Conservation (phyloP, 225 moss, liverwort and hornwort species). For the Marchantia polymorpha region DNA sequence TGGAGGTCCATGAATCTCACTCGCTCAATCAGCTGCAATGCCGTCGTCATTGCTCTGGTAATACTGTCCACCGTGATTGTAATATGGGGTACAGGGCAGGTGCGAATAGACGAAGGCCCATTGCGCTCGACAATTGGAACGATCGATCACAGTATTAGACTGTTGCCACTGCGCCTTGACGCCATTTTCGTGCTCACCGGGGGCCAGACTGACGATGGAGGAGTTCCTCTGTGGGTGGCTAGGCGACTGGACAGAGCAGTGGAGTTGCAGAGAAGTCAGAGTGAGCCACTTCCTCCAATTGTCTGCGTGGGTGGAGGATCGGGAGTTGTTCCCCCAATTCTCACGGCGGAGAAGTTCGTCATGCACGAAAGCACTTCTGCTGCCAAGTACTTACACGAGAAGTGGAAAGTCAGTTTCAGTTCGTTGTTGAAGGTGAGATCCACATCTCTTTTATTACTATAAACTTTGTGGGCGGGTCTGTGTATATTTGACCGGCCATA, state of each 20-base stretch:
- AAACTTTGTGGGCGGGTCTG: background rate
- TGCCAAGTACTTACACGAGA: slow-evolving; percentile 42
- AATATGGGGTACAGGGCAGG: slow-evolving; percentile 11
- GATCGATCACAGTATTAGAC: background rate
- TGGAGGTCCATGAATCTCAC: background rate
- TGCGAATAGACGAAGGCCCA: background rate
- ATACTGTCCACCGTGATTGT: slow-evolving; percentile 16
- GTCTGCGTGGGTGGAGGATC: slow-evolving; percentile 55
- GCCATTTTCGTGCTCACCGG: slow-evolving; percentile 61
- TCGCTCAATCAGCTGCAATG: slow-evolving; percentile 9
- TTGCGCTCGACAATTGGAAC: slow-evolving; percentile 3
- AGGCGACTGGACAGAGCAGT: slow-evolving; percentile 57
- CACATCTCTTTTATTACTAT: background rate
- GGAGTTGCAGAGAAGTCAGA: slow-evolving; percentile 38
- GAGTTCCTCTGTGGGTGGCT: slow-evolving; percentile 56
- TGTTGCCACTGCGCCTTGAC: slow-evolving; percentile 33
- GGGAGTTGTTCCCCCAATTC: slow-evolving; percentile 35
- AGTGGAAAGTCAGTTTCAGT: slow-evolving; percentile 33
- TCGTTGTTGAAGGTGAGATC: slow-evolving; percentile 14
- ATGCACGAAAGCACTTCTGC: slow-evolving; percentile 58
- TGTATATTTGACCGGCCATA: no score
- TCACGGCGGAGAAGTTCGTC: slow-evolving; percentile 47
- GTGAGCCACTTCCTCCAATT: slow-evolving; percentile 44
- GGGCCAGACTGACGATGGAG: slow-evolving; percentile 48
- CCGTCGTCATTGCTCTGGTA: slow-evolving; percentile 12